phyloP scores from a whole-genome alignment of 2,329 filamentous ascomycete genomes.

The Penicillium polonicum region DNA sequence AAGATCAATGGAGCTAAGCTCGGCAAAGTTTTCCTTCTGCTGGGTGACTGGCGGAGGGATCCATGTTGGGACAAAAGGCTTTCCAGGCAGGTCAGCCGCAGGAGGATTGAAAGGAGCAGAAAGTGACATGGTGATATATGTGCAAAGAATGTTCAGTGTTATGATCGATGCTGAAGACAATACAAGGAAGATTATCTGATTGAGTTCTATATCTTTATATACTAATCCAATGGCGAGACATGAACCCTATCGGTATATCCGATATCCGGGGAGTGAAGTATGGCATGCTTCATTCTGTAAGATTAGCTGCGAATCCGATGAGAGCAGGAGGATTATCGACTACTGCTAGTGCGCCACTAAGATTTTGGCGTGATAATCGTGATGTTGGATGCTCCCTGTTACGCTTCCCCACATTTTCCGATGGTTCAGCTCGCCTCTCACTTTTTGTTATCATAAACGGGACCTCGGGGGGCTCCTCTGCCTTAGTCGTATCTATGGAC shows the following conservation, averaged over 20 bases:
- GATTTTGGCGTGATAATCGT: too few relatives aligned
- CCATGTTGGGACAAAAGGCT: conserved; percentile 47
- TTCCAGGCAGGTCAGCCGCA: conserved; percentile 37
- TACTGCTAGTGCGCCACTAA: background rate
- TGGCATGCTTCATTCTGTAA: background rate
- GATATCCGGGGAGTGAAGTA: background rate
- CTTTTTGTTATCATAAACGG: background rate
- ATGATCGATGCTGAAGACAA: background rate
- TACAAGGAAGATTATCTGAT: background rate
- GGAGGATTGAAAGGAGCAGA: conserved; percentile 45
- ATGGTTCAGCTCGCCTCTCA: background rate
- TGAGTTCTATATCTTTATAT: conserved; percentile 5
- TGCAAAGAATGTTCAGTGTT: background rate
- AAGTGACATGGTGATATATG: conserved; percentile 23
- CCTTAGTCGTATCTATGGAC: background rate
- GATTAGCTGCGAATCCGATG: background rate
- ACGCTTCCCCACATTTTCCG: background rate
- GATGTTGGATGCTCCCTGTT: background rate
- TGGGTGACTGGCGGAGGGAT: conserved; percentile 48
- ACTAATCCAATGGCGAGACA: background rate
- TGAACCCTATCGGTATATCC: conserved; percentile 1
- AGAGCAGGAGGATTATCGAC: background rate
- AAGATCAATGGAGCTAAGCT: conserved; percentile 46
- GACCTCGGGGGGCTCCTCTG: background rate
- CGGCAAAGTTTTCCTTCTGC: conserved; percentile 46